Evolutionary conservation across 192 early-diverging fungal species (phyloP), one percentile per base, ranked within the genome.

Genomic region (Coemansia sp.): DNA sequence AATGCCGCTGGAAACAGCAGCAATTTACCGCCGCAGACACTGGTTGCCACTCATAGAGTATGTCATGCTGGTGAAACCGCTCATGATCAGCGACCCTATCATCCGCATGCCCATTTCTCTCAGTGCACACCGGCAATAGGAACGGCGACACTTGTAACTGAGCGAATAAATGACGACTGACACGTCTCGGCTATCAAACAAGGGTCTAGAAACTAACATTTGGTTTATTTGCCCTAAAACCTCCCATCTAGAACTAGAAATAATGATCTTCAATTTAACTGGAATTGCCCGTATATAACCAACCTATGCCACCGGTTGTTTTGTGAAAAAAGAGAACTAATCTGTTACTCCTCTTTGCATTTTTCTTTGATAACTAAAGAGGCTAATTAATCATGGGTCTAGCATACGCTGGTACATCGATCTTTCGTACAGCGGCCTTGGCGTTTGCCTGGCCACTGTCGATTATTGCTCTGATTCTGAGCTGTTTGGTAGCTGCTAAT

Each of bases 401-500:
- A 35, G 39, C 48, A 44, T 33, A 56, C 42, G 65, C 72, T 31
- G 72, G 65, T 28, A 61, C 65, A 56, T 69, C 66, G 44, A 46
- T 70, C 31, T 26, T 76, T 42, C 72, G 72, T 35, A 76, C 72
- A 10, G 55, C 47, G 5, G 62, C 51, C 3, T 57, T 76, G 26
- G 67, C 37, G 10, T 48, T 66, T 16, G 60, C 53, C 16, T 77
- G 73, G 73, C 67, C 63, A 31, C 59, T 77, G 9, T 57, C 73
- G 13, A 58, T 77, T 38, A 23, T 77, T 30, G 19, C 47, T 6
- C 45, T 77, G 51, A 68, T 77, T 70, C 56, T 77, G 30, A 63
- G 59, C 39, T 63, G 58, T 54, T 53, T 77, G 2, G 73, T 70
- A 15, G 73, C 73, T 14, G 73, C 73, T 36, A 77, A 65, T 21